Base-by-base conservation (phyloP, 345 rosid genomes). In the Euphorbia pulcherrima region DNA sequence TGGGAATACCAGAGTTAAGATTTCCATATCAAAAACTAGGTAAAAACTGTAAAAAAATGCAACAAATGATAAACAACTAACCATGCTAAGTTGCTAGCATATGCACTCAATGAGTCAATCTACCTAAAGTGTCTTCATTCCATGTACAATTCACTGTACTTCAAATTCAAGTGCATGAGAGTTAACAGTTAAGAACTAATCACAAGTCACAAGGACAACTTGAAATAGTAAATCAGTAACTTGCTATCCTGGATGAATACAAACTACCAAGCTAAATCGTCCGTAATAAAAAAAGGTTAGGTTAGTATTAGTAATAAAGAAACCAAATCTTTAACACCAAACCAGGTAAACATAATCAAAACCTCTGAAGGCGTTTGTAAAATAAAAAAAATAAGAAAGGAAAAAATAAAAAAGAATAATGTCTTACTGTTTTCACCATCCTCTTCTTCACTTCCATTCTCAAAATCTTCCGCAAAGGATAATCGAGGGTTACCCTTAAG, bases 401-500 rank as follows among this genome's bases (percentile, higher is more conserved):
- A 2, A 33, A 33, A 69, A 60, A 68, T 17, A 5, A 37, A 39
- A n/a, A 39, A 39, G 44, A 39, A 39, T 12, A 6, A 9, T 39
- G 61, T 50, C 85, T 86, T 76, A 87, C 92, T 64, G 39, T 72
- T 71, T 46, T 81, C 75, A 24, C 27, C 84, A 60, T 84, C 90
- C 60, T 87, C 97, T 58, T 88, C 98, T 66, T 86, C 97, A 63
- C 88, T 86, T 64, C 83, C 93, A 65, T 89, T 79, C 53, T 86
- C 99, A 17, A 92, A 20, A 80, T 92, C 97, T 66, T 95, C 90
- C 1, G 86, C 78, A 83, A 95, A 95, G 3, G 99, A 95, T 60
- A 95, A 72, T 23, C 92, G 88, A 40, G 97, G 84, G 63, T 72
- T 79, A 9, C 87, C 97, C 76, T 84, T 92, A 60, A 85, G 69